A percentile compares a stretch with the other conserved stretches of the same genome.
phyloP scores from a whole-genome alignment of 2,329 filamentous ascomycete genomes.

The Pezicula carpinea region DNA sequence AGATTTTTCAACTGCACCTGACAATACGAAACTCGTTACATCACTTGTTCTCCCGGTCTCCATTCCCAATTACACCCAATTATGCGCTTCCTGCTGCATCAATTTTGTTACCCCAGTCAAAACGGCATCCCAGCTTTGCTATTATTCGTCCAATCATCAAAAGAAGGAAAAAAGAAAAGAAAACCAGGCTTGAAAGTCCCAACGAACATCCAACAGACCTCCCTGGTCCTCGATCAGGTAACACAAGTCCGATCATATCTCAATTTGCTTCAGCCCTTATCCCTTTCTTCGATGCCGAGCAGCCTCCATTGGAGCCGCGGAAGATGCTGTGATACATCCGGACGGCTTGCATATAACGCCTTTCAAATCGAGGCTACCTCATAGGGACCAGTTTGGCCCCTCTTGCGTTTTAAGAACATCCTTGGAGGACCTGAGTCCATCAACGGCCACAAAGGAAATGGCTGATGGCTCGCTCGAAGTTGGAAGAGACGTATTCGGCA shows the following conservation, averaged over 20 bases:
- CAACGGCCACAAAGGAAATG: conserved; percentile 12
- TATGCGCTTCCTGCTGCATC: neutral
- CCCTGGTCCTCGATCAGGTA: neutral
- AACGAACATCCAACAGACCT: neutral
- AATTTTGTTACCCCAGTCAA: neutral
- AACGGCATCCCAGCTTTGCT: neutral
- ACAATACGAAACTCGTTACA: neutral
- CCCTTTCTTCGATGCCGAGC: neutral
- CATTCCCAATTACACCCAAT: neutral
- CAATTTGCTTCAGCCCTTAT: neutral
- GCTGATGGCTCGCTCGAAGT: conserved; percentile 17
- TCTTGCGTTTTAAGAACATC: conserved; percentile 7
- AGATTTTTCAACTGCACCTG: neutral
- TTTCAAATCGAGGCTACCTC: conserved; percentile 7
- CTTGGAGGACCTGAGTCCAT: conserved; percentile 13
- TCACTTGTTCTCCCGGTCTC: neutral
- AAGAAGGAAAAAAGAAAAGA: neutral
- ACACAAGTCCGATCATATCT: conserved; percentile 1
- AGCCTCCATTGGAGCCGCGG: neutral
- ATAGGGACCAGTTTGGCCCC: neutral
- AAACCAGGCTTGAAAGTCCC: neutral
- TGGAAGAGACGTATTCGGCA: conserved; percentile 14
- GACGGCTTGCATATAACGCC: neutral
- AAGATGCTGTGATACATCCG: neutral
- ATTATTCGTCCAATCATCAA: neutral